phyloP scores from a whole-genome alignment of 176 grass and related monocot species.

The Oryza meyeriana region DNA sequence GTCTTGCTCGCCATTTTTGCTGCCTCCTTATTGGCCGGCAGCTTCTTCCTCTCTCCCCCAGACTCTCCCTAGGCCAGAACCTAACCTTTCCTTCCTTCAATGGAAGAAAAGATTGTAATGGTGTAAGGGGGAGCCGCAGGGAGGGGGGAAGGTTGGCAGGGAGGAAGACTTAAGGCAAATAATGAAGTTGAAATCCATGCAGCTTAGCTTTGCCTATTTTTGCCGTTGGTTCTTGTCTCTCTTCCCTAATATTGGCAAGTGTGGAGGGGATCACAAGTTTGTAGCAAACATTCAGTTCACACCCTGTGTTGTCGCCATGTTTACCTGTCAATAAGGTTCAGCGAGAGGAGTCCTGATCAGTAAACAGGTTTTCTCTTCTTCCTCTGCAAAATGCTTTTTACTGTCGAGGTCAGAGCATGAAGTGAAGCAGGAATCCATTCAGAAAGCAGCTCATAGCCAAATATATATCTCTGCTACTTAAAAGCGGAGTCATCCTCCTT shows the following conservation, averaged over 20 bases:
- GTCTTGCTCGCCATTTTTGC: constrained; percentile 29
- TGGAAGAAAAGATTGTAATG: constrained; percentile 30
- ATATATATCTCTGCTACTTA: too few relatives aligned
- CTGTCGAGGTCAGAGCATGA: neutral
- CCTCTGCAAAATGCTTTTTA: neutral
- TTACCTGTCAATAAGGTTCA: neutral
- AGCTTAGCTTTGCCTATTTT: constrained; percentile 27
- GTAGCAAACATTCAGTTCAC: neutral
- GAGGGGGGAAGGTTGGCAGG: neutral
- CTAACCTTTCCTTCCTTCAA: constrained; percentile 20
- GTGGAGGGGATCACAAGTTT: neutral
- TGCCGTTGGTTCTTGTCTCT: neutral
- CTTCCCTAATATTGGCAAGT: constrained; percentile 39
- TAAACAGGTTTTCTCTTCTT: neutral
- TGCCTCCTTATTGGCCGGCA: neutral
- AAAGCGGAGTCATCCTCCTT: too few relatives aligned
- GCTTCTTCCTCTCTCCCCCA: neutral
- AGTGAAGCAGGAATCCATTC: neutral
- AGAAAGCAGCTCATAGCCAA: neutral
- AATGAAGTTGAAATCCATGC: neutral
- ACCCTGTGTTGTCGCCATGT: constrained; percentile 15
- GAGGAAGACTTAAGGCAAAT: neutral
- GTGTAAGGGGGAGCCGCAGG: neutral
- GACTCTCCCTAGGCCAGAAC: neutral
- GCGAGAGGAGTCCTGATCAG: too few relatives aligned